These are phyloP conservation scores for Fragaria vesca DNA, from an alignment of 306 rosid genomes.

Conservation along the genomic window DNA sequence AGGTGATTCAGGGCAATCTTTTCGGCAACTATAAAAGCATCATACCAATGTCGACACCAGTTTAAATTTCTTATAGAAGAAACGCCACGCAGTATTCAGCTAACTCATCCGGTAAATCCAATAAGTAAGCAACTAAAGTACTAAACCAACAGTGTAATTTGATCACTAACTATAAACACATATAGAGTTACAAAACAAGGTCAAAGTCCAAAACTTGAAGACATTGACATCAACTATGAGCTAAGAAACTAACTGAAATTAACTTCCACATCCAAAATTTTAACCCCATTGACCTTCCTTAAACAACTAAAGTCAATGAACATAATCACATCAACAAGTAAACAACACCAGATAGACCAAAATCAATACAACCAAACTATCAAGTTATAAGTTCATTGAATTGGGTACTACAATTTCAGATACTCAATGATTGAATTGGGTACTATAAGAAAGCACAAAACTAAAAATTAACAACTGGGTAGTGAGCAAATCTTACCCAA, in stretches of 20 bases:
- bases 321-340: background rate
- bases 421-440: background rate
- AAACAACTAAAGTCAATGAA: constrained; percentile 14
- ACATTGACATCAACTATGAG: background rate
- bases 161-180: background rate
- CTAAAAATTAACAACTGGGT: constrained; percentile 3
- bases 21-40: background rate
- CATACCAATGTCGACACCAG: background rate
- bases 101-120: background rate
- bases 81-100: background rate
- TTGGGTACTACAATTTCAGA: background rate
- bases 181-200: background rate
- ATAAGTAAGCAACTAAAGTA: background rate
- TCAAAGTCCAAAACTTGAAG: background rate
- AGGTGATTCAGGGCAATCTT: background rate
- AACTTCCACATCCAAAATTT: constrained; percentile 15
- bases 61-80: background rate
- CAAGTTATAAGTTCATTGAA: background rate
- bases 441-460: background rate
- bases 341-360: background rate
- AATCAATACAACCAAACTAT: background rate
- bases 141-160: background rate
- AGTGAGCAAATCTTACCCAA: constrained; percentile 13
- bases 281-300: constrained; percentile 1
- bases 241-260: constrained; percentile 1